Conservation (phyloP, 192 early-diverging fungal genomes). For the Globomyces pollinis-pini region DNA sequence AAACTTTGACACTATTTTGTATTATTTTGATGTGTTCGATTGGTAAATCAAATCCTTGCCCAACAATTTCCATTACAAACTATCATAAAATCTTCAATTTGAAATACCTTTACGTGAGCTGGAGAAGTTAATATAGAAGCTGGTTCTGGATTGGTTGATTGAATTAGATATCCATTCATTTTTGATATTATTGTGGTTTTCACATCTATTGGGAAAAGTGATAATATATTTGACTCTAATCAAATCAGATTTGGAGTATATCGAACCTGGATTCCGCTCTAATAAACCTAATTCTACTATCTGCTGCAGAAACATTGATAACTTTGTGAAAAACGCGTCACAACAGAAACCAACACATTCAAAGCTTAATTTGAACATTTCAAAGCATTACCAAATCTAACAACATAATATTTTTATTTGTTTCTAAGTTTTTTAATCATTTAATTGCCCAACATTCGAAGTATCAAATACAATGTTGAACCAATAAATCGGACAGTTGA, state of each 20-base stretch:
- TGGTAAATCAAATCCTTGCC: slow-evolving; percentile 71
- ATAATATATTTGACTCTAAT: slow-evolving; percentile 66
- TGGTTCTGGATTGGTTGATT: slow-evolving; percentile 39
- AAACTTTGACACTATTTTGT: slow-evolving; percentile 57
- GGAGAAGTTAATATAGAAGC: slow-evolving; percentile 54
- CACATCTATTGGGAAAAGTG: slow-evolving; percentile 56
- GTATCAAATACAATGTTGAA: slow-evolving; percentile 60
- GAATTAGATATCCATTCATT: slow-evolving; percentile 52
- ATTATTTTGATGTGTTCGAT: slow-evolving; percentile 68
- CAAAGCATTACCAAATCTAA: too few species aligned
- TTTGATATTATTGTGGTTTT: slow-evolving; percentile 58
- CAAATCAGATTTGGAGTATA: background rate
- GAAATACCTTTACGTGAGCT: slow-evolving; percentile 69
- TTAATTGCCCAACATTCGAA: too few species aligned
- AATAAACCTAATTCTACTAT: slow-evolving; percentile 63
- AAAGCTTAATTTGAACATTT: too few species aligned
- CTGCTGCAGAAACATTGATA: slow-evolving; percentile 67
- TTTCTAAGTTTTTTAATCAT: too few species aligned
- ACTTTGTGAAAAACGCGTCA: background rate
- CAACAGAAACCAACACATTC: too few species aligned
- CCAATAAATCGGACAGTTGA: slow-evolving; percentile 70
- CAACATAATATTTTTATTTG: too few species aligned
- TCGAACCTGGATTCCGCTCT: slow-evolving; percentile 57
- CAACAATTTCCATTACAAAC: slow-evolving; percentile 83
- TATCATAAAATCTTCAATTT: too few species aligned